phyloP scores from a whole-genome alignment of 2,329 filamentous ascomycete species.

The Salinomyces thailandicus region DNA sequence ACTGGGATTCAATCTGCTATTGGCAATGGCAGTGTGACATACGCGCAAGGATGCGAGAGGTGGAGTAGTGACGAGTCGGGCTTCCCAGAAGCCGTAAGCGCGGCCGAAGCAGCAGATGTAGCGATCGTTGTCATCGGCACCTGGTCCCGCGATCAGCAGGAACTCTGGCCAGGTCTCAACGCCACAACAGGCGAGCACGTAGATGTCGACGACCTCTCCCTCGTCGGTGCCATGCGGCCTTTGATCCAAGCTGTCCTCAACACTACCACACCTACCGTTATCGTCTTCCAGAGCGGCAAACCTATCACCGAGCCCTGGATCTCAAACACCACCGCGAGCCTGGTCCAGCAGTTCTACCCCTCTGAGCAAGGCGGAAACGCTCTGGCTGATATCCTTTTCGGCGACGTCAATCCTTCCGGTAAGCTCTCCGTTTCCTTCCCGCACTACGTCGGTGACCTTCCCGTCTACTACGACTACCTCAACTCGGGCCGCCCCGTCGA shows the following conservation, averaged over 20 bases:
- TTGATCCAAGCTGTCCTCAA: constrained; percentile 58
- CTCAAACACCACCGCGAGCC: constrained; percentile 50
- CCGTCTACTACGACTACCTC: constrained; percentile 62
- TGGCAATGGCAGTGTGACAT: constrained; percentile 49
- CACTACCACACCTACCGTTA: constrained; percentile 56
- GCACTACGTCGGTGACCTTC: constrained; percentile 54
- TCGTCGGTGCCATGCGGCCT: constrained; percentile 59
- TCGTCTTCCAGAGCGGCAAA: constrained; percentile 60
- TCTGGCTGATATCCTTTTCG: constrained; percentile 56
- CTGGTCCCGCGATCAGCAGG: constrained; percentile 61
- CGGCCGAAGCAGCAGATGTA: constrained; percentile 56
- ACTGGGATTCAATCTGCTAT: constrained; percentile 56
- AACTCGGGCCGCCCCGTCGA: constrained; percentile 53
- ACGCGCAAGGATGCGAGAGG: constrained; percentile 59
- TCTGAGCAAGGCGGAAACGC: constrained; percentile 58
- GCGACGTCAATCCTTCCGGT: constrained; percentile 54
- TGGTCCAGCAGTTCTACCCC: constrained; percentile 67
- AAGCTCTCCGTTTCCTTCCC: constrained; percentile 59
- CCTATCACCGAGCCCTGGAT: constrained; percentile 66
- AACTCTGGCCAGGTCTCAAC: constrained; percentile 61
- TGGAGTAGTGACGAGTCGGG: constrained; percentile 62
- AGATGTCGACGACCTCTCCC: constrained; percentile 51
- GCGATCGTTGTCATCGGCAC: constrained; percentile 66
- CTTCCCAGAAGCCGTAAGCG: constrained; percentile 55
- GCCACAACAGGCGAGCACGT: constrained; percentile 68